Base-by-base conservation (phyloP, 495 filamentous ascomycete genomes). In the Annulohypoxylon moriforme region DNA sequence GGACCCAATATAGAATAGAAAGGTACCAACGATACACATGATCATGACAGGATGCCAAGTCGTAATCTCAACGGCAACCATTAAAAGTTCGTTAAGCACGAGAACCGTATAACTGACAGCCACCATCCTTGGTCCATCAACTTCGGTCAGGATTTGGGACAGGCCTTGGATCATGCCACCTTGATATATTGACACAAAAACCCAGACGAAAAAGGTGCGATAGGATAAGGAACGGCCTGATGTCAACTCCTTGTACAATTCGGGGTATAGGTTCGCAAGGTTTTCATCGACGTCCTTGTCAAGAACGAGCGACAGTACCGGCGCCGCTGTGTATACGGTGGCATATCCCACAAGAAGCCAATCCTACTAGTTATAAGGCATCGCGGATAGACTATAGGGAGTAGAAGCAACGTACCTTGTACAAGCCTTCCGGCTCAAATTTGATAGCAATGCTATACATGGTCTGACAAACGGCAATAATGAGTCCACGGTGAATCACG, bases 31-130 rank as follows among this genome's bases (percentile, higher is more conserved):
- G 57, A 98, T 87, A 46, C 86, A 89, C 66, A 94, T 80, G 38
- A 96, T 89, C 96, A 98, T 99, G 65, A 97, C 86, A 47, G 90
- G 89, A 77, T 99, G 96, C 96, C 96, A 98, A 6, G 96, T 99
- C 9, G 93, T 97, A 73, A 99, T 91, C 72, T 97, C 93, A 44
- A 95, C 90, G 4, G 94, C 94, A 10, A 98, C 96, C 96, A 99
- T 99, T 52, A 95, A 86, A 58, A 99, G 85, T 77, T 99, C 96
- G 77, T 98, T 98, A 57, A 99, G 81, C 10, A 99, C 90, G 4
- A 99, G 89, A 4, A 92, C 93, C 0, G 95, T 96, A 78, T 95
- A 99, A 57, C 90, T 93, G 33, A 99, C 91, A 66, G 93, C 89
- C 58, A 98, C 92, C 89, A 99, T 95, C 31, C 84, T 86, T 11